Conservation (phyloP, 768 basidiomycete species). For the Kwoniella dendrophila region DNA sequence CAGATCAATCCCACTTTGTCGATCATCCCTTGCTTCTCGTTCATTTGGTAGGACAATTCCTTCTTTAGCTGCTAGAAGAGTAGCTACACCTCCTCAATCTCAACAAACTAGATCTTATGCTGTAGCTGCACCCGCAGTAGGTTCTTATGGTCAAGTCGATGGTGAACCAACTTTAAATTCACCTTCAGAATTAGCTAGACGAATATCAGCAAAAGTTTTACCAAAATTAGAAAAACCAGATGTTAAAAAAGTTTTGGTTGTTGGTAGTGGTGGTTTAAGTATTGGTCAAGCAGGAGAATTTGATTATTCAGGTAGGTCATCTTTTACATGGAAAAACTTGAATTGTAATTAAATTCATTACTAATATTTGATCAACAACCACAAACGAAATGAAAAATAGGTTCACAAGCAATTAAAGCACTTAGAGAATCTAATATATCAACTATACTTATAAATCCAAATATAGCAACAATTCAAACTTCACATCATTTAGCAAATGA, state of each 20-base stretch:
- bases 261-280: slow-evolving; percentile 91
- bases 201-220: slow-evolving; percentile 89
- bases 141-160: slow-evolving; percentile 47
- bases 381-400: too few relatives aligned
- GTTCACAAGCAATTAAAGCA: slow-evolving; percentile 97
- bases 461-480: slow-evolving; percentile 99
- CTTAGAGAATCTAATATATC: slow-evolving; percentile 92
- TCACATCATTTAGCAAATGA: slow-evolving; percentile 95
- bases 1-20: slow-evolving; percentile 22
- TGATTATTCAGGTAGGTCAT: slow-evolving; percentile 78
- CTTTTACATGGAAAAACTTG: background rate
- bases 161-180: slow-evolving; percentile 67
- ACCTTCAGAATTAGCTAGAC: slow-evolving; percentile 89
- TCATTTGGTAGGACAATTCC: slow-evolving; percentile 16
- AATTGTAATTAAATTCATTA: background rate
- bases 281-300: slow-evolving; percentile 99
- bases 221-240: slow-evolving; percentile 88
- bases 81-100: slow-evolving; percentile 3
- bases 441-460: slow-evolving; percentile 95
- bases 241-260: slow-evolving; percentile 91
- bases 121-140: slow-evolving; percentile 57
- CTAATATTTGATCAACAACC: background rate
- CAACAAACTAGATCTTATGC: slow-evolving; percentile 37
- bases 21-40: slow-evolving; percentile 16
- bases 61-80: slow-evolving; percentile 16